Evolutionary conservation across 768 basidiomycete genomes (phyloP), one percentile per base, ranked within the genome.

Genomic region (Fistulinella prunicolor): DNA sequence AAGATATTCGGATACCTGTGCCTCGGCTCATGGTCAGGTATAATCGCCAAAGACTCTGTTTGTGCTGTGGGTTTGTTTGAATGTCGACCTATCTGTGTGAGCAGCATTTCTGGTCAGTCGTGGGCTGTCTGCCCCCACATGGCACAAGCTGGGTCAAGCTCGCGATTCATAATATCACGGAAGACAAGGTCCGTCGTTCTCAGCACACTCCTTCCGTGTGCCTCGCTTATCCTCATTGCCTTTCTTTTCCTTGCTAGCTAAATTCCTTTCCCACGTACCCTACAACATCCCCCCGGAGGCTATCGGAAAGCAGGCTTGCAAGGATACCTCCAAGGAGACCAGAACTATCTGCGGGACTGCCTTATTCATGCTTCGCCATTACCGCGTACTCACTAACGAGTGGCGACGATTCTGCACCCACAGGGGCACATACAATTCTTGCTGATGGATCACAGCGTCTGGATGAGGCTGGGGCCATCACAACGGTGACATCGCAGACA

Each of bases 61-160:
- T n/a, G n/a, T n/a, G n/a, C n/a, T n/a, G n/a, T n/a, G n/a, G n/a
- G n/a, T n/a, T n/a, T n/a, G n/a, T n/a, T n/a, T n/a, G n/a, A n/a
- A n/a, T n/a, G n/a, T n/a, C n/a, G n/a, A n/a, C n/a, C n/a, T n/a
- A n/a, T n/a, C n/a, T n/a, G n/a, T n/a, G n/a, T n/a, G n/a, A n/a
- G n/a, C n/a, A n/a, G n/a, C n/a, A n/a, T n/a, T n/a, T n/a, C n/a
- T n/a, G n/a, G n/a, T n/a, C n/a, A n/a, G n/a, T n/a, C n/a, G n/a
- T n/a, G n/a, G n/a, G n/a, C n/a, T n/a, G n/a, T n/a, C n/a, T 73
- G 89, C 89, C 51, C 80, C 98, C 57, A 89, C 89, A 95, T 29
- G 92, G 89, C 66, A 99, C 98, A 94, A 95, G 95, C 56, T 97
- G 97, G 68, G 95, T 99, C 62, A 99, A 97, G 75, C 81, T 98